phyloP scores from a whole-genome alignment of 345 rosid genomes.

The Crucihimalaya himalaica region DNA sequence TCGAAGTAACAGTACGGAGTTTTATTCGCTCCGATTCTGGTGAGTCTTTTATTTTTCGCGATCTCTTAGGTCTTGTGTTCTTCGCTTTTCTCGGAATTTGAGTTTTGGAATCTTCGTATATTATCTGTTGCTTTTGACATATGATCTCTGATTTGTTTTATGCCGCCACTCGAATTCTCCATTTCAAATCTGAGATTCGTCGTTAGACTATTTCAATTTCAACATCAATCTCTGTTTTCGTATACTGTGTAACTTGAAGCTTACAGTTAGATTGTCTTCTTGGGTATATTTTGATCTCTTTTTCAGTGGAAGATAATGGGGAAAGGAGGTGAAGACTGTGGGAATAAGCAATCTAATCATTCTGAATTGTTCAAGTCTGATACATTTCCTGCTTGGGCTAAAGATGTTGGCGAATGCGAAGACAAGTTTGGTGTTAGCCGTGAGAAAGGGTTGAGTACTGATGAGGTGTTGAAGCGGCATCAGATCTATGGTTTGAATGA shows the following conservation, averaged over 20 bases:
- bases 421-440: conserved; percentile 52
- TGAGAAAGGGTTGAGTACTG: conserved; percentile 50
- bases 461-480: conserved; percentile 56
- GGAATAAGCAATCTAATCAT: conserved; percentile 32
- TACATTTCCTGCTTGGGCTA: conserved; percentile 72
- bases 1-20: conserved; percentile 39
- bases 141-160: conserved; percentile 22
- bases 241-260: neutral
- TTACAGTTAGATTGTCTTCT: neutral
- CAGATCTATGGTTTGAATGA: conserved; percentile 72
- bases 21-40: conserved; percentile 25
- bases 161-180: conserved; percentile 21
- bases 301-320: conserved; percentile 53
- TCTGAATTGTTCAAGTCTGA: conserved; percentile 31
- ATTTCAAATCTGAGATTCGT: neutral
- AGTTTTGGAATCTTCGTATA: conserved; percentile 4
- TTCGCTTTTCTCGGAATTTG: neutral
- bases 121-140: conserved; percentile 20
- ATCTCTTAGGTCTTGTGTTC: conserved; percentile 24
- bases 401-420: conserved; percentile 60
- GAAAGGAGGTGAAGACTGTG: conserved; percentile 61
- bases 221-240: neutral
- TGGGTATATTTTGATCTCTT: conserved; percentile 8
- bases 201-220: neutral
- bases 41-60: conserved; percentile 16